Base-by-base conservation (phyloP, 202 grass and related monocot genomes). In the Schoenoplectus tabernaemontani region DNA sequence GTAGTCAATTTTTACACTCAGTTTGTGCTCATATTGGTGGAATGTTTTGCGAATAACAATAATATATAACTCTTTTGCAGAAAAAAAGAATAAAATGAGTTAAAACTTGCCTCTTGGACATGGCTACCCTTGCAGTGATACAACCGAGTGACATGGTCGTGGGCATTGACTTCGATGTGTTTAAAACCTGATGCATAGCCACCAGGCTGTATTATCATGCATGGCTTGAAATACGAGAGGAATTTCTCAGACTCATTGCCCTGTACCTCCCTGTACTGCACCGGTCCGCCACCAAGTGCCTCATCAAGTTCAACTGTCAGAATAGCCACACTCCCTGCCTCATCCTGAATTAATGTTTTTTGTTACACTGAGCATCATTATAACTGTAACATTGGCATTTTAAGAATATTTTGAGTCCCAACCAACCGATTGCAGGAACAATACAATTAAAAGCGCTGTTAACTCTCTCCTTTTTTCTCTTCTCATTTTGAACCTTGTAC, bases 191-290 rank as follows among this genome's bases (percentile, higher is more conserved):
- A 91, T 73, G 92, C 81, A 23, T 90, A n/a, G 6, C 96, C 91
- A 86, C 96, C 96, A 83, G 88, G 85, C 53, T 91, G 96, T 66
- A 90, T 86, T 72, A 99, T 93, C 73, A 99, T 95, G 66, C 91
- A 92, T 51, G 96, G 96, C 81, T 91, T 95, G 86, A 99, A 99
- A 74, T 93, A 95, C 17, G 91, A 89, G 16, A 99, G 92, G 57
- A 99, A 86, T 42, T 88, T 95, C 67, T 99, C 91, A 17, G 91
- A 92, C 93, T 99, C 96, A 79, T 89, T 84, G 42, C 92, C 96
- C 84, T 99, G 96, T 9, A 88, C 61, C 81, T 99, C 96, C 46
- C 91, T 82, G 72, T 99, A 95, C 78, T 99, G 96, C 39, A 99
- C 92, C 73, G 92, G 88, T 63, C 96, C 91, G 1, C 90, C 92